Evolutionary conservation across 208 protist genomes (phyloP).

Genomic region (Acanthamoeba divionensis): DNA sequence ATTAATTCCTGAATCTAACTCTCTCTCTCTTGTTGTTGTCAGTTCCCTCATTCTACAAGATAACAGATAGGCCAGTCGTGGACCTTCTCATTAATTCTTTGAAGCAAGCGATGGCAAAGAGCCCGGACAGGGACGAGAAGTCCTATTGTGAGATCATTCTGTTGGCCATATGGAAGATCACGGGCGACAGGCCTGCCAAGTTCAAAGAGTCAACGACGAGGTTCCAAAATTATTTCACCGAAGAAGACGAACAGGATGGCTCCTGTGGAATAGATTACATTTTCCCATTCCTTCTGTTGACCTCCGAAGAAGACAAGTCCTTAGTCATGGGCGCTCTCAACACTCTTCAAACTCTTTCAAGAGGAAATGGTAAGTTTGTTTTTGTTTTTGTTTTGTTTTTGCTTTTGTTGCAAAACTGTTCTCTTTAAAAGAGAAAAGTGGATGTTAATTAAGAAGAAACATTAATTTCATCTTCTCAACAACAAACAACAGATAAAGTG

Average conservation of each 20-base stretch:
- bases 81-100: neutral
- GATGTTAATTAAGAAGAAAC: neutral
- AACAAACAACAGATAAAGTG: neutral
- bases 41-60: neutral
- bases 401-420: too few species aligned
- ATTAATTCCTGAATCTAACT: neutral
- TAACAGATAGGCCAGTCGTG: neutral
- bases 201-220: neutral
- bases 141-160: neutral
- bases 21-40: neutral
- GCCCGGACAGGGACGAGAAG: neutral
- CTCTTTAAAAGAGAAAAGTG: too few species aligned
- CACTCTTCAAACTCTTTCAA: neutral
- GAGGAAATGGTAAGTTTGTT: neutral
- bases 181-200: neutral
- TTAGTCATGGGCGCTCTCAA: neutral
- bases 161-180: neutral
- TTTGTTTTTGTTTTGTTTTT: neutral
- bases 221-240: neutral
- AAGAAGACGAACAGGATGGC: neutral
- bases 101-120: neutral
- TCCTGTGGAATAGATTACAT: neutral
- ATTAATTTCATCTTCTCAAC: neutral
- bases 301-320: neutral
- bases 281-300: neutral